Percentiles rank a stretch among this genome's conserved stretches.
These are phyloP conservation scores for Mortierella hygrophila DNA, from an alignment of 192 early-diverging fungal species.

Conservation along the genomic window DNA sequence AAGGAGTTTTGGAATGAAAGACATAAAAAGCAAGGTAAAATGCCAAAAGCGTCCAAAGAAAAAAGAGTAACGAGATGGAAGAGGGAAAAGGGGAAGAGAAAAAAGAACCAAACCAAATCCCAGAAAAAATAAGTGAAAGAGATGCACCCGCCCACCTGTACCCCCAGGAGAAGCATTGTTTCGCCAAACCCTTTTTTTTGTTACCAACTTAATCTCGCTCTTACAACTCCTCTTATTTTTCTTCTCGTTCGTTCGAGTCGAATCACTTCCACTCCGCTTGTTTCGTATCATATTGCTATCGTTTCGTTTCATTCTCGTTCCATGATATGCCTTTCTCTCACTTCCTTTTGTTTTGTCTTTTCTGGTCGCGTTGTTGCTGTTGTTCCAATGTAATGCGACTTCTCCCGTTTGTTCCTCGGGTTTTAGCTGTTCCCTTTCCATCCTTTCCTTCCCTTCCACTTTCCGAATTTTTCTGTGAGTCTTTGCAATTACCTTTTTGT, in stretches of 20 bases:
- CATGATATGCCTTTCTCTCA: not conserved
- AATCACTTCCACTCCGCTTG: not conserved
- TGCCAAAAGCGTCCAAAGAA: not conserved
- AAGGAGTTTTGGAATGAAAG: not conserved
- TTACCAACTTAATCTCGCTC: not conserved
- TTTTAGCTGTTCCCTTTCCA: not conserved
- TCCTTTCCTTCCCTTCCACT: not conserved
- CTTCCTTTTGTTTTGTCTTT: not conserved
- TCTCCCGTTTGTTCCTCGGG: constrained; percentile 2
- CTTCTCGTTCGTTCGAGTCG: not conserved
- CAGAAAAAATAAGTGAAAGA: not conserved
- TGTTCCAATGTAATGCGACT: constrained; percentile 1
- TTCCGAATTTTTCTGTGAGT: not conserved
- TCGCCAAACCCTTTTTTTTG: constrained; percentile 1
- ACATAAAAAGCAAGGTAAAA: not conserved
- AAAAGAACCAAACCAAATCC: constrained; percentile 4
- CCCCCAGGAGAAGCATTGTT: not conserved
- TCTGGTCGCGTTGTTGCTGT: not conserved
- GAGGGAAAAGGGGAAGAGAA: not conserved
- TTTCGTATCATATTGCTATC: not conserved
- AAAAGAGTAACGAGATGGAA: no score
- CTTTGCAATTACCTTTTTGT: constrained; percentile 1
- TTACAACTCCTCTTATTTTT: not conserved
- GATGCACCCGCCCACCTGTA: constrained; percentile 5
- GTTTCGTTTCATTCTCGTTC: not conserved